Base-by-base conservation (phyloP, 305 asterid species). In the Euphrasia arctica region DNA sequence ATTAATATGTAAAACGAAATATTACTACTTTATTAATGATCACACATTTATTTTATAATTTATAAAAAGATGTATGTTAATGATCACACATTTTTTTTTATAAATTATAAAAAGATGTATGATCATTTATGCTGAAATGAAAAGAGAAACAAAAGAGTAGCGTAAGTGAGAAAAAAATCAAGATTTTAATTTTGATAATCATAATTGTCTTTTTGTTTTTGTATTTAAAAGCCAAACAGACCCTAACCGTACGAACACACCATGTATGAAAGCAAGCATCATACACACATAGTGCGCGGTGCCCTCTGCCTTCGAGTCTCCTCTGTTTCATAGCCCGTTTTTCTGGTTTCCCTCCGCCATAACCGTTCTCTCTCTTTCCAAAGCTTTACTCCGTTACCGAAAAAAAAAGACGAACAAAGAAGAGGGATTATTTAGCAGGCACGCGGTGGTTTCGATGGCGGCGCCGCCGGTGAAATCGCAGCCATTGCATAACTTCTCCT, bases 401-500 rank as follows among this genome's bases (percentile, higher is more conserved):
- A 0, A 12, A 27, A 27, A 39, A 61, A 39, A 8, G 36, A 61
- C 67, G 12, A 48, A 43, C 31, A 41, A 7, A 15, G 14, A 45
- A 10, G 15, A 12, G 34, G 58, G 67, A 68, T 22, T 54, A 31
- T 62, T 13, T 4, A 41, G 31, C 15, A 7, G 56, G 28, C 76
- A 72, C 66, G 76, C 50, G 63, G 60, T 67, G 68, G 54, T 54
- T 70, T 51, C 55, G 70, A 85, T 86, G 95, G 95, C 88, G 66
- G 75, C 86, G 27, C 86, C 85, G 54, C 92, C 96, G 27, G 66
- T 71, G 65, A 89, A 84, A 72, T 79, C 95, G 27, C 88, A 85
- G 67, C 90, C 95, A 57, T 80, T 89, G 58, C 97, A 87, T 79
- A 85, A 89, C 81, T 89, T 89, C 77, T 75, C 90, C 28, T 32